Evolutionary conservation across 306 rosid genomes (phyloP), one percentile per base, ranked within the genome.

Genomic region (Castanea sativa): DNA sequence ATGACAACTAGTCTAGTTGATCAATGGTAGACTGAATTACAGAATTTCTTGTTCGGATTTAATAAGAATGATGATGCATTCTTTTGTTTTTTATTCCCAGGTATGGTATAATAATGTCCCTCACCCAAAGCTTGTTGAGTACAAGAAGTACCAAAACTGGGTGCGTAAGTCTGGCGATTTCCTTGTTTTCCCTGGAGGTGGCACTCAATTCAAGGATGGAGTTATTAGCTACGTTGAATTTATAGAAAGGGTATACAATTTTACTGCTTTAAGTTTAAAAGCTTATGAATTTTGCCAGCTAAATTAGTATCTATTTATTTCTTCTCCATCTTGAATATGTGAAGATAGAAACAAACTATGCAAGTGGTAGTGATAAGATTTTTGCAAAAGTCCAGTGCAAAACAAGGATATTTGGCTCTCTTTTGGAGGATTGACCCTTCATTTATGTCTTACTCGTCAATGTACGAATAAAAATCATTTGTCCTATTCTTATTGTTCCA

Each of bases 161-260:
- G 97, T 95, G 19, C 88, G 85, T 30, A 91, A 90, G 76, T 89
- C 91, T 1, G 97, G 92, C 0, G 87, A 93, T 61, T 87, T 90
- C 83, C 85, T 95, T 35, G 86, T 83, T 80, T 95, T 95, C 82
- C 98, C 99, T 11, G 98, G 99, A 19, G 98, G 99, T 45, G 99
- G 99, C 55, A 95, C 99, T 79, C 98, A 95, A 88, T 95, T 95
- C 84, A 95, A 95, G 89, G 92, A 93, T 12, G 99, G 99, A 57
- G 98, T 93, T 69, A 82, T 75, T 64, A 92, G 33, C 73, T 95
- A 95, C 71, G 77, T 89, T 29, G 73, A 87, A 30, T 91, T 87
- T 83, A 84, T 95, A 21, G 78, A 86, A 63, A 88, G 88, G 99
- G 99, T 93, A 84, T 73, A 67, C 14, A 67, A 19, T 45, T 75